Base-by-base conservation (phyloP, 2,329 filamentous ascomycete species). In the Fusarium sp. region DNA sequence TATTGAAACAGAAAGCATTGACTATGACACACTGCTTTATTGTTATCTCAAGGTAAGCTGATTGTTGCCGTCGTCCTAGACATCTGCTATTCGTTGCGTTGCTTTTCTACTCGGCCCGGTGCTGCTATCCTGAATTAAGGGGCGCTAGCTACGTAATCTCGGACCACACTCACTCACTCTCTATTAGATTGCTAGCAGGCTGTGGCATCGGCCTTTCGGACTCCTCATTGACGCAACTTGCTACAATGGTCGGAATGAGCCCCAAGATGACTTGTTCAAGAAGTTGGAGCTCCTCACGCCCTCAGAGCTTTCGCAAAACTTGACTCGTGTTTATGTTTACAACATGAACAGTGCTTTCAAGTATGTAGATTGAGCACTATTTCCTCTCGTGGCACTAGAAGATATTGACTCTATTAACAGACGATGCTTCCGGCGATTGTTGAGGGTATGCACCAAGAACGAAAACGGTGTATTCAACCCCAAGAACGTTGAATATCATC, bases 291-390 rank as follows among this genome's bases (percentile, higher is more conserved):
- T 87, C 11, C 83, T 92, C 4, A 89, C 88, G 4, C 90, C 90
- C 0, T 83, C 84, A 0, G 90, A 92, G 71, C 77, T 92, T 46
- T 84, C 86, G 2, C 84, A 83, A 54, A 88, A 90, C 63, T 80
- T 92, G 5, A 83, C 86, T 2, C 84, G 89, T 39, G 84, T 91
- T 41, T 92, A 92, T 69, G 84, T 92, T 15, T 92, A 92, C 78
- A 92, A 92, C 75, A 92, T 92, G 90, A 92, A 92, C 73, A 91
- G 88, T 73, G 87, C 89, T 11, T 92, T 91, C 77, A 86, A 88
- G 86, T 88, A 79, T 66, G 82, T 27, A 48, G n/a, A 8, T 12
- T 27, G 18, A 27, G n/a, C 23, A 12, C 18, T 16, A n/a, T n/a
- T 30, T 37, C 18, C 15, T 13, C 9, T 7, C 16, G 6, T 18